Evolutionary conservation across 2,329 filamentous ascomycete genomes (phyloP).

Genomic region (Delphinella strobiligena): DNA sequence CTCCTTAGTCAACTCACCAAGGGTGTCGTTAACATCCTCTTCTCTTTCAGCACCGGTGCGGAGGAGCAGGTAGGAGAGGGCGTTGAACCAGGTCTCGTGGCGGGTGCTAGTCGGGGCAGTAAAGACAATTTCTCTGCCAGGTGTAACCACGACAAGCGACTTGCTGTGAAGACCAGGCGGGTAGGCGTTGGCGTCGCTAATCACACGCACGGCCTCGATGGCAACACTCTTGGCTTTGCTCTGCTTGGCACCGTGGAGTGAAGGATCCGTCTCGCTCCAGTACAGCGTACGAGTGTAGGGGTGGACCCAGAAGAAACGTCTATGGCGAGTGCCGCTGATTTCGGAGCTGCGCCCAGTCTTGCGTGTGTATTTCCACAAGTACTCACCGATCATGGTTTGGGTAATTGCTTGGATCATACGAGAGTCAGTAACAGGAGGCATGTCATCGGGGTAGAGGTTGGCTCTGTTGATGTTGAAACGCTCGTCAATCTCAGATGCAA

Average conservation of each 20-base stretch:
- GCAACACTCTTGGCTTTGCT: constrained; percentile 77
- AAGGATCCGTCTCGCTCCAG: constrained; percentile 88
- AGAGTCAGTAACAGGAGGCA: constrained; percentile 66
- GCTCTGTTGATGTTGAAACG: constrained; percentile 64
- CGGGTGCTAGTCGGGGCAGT: constrained; percentile 87
- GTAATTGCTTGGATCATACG: constrained; percentile 99
- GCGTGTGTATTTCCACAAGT: constrained; percentile 97
- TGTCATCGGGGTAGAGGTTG: constrained; percentile 43
- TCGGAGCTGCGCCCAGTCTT: constrained; percentile 72
- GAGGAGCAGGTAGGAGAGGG: constrained; percentile 80
- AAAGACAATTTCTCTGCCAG: constrained; percentile 81
- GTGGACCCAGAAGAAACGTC: constrained; percentile 98
- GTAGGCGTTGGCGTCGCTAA: constrained; percentile 88
- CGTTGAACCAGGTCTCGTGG: constrained; percentile 98
- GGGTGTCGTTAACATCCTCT: constrained; percentile 26
- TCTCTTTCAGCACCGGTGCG: constrained; percentile 47
- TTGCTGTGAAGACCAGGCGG: constrained; percentile 90
- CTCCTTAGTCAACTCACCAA: constrained; percentile 46
- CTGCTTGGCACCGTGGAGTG: constrained; percentile 63
- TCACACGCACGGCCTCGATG: constrained; percentile 84
- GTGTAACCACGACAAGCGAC: constrained; percentile 81
- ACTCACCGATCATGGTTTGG: constrained; percentile 98
- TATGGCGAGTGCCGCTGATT: constrained; percentile 79
- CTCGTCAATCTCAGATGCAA: constrained; percentile 84
- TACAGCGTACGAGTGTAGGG: constrained; percentile 93